phyloP scores from a whole-genome alignment of 805 yeast genomes.

The Kluyveromyces siamensis region DNA sequence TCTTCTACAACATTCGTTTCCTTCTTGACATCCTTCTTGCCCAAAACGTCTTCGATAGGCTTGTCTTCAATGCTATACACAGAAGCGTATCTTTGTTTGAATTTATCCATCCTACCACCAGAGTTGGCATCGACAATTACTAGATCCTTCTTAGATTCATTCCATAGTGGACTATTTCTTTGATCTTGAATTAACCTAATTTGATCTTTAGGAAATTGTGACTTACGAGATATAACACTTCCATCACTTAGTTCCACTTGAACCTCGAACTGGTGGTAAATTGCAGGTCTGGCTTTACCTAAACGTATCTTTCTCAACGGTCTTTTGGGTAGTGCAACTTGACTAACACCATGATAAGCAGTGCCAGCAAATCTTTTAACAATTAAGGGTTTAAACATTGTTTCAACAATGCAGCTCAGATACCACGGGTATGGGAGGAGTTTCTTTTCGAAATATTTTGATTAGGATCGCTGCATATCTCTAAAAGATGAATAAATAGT shows the following conservation, averaged over 20 bases:
- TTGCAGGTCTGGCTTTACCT: conserved; percentile 91
- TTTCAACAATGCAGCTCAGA: background rate
- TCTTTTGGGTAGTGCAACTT: conserved; percentile 34
- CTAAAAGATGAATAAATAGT: background rate
- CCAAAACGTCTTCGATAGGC: conserved; percentile 4
- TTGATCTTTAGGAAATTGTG: conserved; percentile 84
- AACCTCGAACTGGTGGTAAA: conserved; percentile 83
- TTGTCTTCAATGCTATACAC: conserved; percentile 35
- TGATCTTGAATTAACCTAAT: conserved; percentile 80
- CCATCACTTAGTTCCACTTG: conserved; percentile 91
- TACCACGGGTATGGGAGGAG: background rate
- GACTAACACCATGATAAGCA: conserved; percentile 16
- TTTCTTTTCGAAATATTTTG: too few relatives aligned
- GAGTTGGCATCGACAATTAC: conserved; percentile 71
- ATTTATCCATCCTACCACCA: conserved; percentile 69
- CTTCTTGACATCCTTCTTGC: conserved; percentile 5
- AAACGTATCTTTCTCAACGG: conserved; percentile 59
- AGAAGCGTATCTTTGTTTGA: conserved; percentile 54
- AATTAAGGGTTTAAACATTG: conserved; percentile 6
- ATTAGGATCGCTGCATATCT: too few relatives aligned
- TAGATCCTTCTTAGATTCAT: conserved; percentile 73
- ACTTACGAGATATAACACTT: conserved; percentile 71
- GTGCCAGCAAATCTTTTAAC: conserved; percentile 7
- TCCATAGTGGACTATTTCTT: conserved; percentile 82
- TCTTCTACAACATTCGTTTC: conserved; percentile 3